These are phyloP conservation scores for Aureobasidium leucospermi DNA, from an alignment of 2,329 filamentous ascomycete species.

Conservation along the genomic window DNA sequence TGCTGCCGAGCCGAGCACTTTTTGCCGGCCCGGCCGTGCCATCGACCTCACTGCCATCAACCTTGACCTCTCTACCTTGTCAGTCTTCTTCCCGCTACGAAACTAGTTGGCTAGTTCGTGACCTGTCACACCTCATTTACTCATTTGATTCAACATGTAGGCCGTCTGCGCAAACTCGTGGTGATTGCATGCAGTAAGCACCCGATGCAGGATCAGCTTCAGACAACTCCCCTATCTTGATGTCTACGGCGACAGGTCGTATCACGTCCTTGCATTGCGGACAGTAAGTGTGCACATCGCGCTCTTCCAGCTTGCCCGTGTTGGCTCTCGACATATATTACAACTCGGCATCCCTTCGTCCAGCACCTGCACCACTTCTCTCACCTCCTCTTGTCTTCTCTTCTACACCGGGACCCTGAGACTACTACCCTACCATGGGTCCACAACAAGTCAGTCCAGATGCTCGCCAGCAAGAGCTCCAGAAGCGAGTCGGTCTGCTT, in stretches of 20 bases:
- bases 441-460: neutral
- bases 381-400: neutral
- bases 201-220: neutral
- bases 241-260: neutral
- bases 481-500: slow-evolving; percentile 54
- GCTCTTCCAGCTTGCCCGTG: neutral
- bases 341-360: neutral
- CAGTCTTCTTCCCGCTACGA: neutral
- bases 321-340: neutral
- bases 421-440: neutral
- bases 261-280: neutral
- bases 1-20: neutral
- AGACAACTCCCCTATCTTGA: neutral
- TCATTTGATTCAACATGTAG: slow-evolving; percentile 6
- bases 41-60: neutral
- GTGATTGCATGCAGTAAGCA: slow-evolving; percentile 1
- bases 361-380: neutral
- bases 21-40: neutral
- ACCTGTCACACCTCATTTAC: neutral
- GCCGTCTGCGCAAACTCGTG: neutral
- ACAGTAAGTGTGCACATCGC: neutral
- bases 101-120: neutral
- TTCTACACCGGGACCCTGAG: neutral
- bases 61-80: neutral
- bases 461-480: slow-evolving; percentile 19